Conservation (phyloP, 2,329 filamentous ascomycete genomes). For the Scleromitrula shiraiana region DNA sequence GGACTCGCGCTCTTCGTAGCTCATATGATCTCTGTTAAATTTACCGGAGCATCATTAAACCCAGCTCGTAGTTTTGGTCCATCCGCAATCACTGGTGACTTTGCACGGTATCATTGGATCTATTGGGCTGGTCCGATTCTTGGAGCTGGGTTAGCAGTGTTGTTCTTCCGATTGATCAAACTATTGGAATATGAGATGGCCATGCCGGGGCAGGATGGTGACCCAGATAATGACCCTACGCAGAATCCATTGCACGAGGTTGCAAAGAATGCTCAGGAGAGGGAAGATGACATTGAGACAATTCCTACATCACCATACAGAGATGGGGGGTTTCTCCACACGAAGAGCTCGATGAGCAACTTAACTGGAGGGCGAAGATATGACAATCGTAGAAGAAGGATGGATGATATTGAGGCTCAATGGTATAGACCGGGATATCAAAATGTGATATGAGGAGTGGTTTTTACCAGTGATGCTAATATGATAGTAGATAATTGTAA, state of each 20-base stretch:
- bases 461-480: no score
- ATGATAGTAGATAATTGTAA: no score
- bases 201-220: slow-evolving; percentile 38
- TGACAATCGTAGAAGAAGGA: neutral
- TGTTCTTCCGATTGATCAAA: slow-evolving; percentile 44
- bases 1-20: slow-evolving; percentile 34
- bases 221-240: slow-evolving; percentile 35
- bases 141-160: slow-evolving; percentile 40
- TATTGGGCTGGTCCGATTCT: slow-evolving; percentile 44
- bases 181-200: slow-evolving; percentile 44
- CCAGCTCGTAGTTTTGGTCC: slow-evolving; percentile 42
- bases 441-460: neutral
- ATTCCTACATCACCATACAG: neutral
- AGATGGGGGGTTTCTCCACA: neutral
- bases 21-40: slow-evolving; percentile 33
- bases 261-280: slow-evolving; percentile 18
- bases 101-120: slow-evolving; percentile 41
- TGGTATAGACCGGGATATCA: neutral
- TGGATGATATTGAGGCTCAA: slow-evolving; percentile 6
- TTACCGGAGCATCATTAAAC: slow-evolving; percentile 41
- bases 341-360: neutral
- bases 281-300: neutral
- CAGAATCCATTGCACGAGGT: slow-evolving; percentile 34
- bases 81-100: slow-evolving; percentile 36
- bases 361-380: neutral